A percentile compares a stretch with the other conserved stretches of the same genome.
These are phyloP conservation scores for Lentinus tigrinus DNA, from an alignment of 768 basidiomycete species.

Conservation along the genomic window DNA sequence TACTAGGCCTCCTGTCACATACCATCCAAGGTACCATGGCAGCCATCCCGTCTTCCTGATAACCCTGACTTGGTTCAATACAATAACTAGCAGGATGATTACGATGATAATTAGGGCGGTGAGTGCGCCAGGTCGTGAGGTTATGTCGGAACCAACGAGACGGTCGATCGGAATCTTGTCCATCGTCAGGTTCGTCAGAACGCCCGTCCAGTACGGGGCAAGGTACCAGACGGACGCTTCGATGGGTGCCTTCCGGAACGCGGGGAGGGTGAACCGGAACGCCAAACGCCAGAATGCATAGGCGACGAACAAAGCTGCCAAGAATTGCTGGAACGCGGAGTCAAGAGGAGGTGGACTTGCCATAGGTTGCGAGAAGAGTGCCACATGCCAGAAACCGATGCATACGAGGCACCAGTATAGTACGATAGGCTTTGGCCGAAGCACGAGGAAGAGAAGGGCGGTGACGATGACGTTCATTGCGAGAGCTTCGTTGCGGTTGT, in stretches of 20 bases:
- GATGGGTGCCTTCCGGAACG: constrained; percentile 64
- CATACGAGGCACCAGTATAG: constrained; percentile 77
- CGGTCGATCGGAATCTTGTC: constrained; percentile 75
- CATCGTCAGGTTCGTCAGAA: constrained; percentile 71
- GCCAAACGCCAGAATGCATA: constrained; percentile 80
- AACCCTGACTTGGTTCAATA: constrained; percentile 76
- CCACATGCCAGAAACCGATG: constrained; percentile 84
- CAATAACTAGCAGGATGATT: constrained; percentile 55
- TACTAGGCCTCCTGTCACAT: constrained; percentile 64
- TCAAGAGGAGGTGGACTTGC: constrained; percentile 67
- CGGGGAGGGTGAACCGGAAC: constrained; percentile 71
- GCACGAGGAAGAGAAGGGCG: constrained; percentile 63
- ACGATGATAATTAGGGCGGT: constrained; percentile 67
- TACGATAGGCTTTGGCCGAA: constrained; percentile 69
- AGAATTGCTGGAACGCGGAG: constrained; percentile 72
- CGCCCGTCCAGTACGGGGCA: constrained; percentile 74
- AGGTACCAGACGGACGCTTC: constrained; percentile 77
- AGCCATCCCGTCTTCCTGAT: constrained; percentile 86
- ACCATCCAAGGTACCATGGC: constrained; percentile 75
- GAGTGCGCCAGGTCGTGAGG: constrained; percentile 64
- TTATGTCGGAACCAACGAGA: constrained; percentile 68
- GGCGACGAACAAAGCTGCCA: constrained; percentile 74
- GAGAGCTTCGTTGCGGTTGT: constrained; percentile 68
- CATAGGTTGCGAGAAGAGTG: constrained; percentile 74
- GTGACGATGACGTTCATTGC: constrained; percentile 72